Evolutionary conservation across 2,329 filamentous ascomycete genomes (phyloP).

Genomic region (Pezicula rhizophila): DNA sequence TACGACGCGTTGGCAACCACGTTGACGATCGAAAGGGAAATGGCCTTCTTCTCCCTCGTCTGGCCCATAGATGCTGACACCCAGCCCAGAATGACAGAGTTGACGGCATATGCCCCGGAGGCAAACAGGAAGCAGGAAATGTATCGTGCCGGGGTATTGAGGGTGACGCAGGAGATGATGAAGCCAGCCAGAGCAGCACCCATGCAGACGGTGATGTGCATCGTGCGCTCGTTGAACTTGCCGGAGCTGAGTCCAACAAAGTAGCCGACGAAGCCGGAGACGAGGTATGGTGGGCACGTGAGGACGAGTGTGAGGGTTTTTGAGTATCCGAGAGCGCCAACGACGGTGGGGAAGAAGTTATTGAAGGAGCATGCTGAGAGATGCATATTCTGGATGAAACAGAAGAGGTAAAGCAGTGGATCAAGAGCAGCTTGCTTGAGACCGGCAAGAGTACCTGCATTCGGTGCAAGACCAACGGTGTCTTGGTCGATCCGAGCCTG

Average conservation of each 20-base stretch:
- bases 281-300: constrained; percentile 30
- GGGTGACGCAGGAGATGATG: constrained; percentile 27
- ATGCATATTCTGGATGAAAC: constrained; percentile 39
- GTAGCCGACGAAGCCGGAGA: constrained; percentile 20
- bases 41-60: constrained; percentile 31
- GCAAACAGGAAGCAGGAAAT: constrained; percentile 4
- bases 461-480: too few relatives aligned
- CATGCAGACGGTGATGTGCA: constrained; percentile 30
- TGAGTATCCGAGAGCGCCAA: constrained; percentile 31
- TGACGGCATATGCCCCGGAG: constrained; percentile 2
- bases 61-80: constrained; percentile 25
- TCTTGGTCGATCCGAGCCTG: too few relatives aligned
- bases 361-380: constrained; percentile 36
- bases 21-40: constrained; percentile 29
- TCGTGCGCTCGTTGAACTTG: constrained; percentile 31
- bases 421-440: constrained; percentile 1
- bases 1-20: constrained; percentile 29
- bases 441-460: too few relatives aligned
- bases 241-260: constrained; percentile 34
- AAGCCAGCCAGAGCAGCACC: constrained; percentile 26
- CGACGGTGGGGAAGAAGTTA: constrained; percentile 35
- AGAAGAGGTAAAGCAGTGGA: constrained; percentile 32
- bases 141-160: constrained; percentile 16
- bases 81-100: constrained; percentile 7
- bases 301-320: constrained; percentile 35